phyloP scores from a whole-genome alignment of 2,329 filamentous ascomycete species.

The Beauveria sp. region DNA sequence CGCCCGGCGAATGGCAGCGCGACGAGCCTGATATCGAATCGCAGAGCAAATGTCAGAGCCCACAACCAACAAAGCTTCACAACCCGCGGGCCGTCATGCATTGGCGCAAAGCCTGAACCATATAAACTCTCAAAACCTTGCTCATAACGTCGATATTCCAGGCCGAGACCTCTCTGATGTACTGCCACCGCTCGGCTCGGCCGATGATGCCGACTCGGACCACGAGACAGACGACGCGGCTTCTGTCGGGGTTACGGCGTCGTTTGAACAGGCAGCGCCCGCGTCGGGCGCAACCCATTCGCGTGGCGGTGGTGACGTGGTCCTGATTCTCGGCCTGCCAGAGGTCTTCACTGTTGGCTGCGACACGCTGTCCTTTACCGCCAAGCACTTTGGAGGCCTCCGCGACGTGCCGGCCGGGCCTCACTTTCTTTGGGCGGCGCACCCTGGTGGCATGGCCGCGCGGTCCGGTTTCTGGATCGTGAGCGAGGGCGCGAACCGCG shows the following conservation, averaged over 20 bases:
- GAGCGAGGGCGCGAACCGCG: slow-evolving; percentile 25
- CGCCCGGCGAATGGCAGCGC: no score
- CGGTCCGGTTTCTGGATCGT: slow-evolving; percentile 53
- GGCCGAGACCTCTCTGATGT: not conserved
- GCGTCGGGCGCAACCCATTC: not conserved
- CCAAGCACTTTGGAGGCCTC: slow-evolving; percentile 43
- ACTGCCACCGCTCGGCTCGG: not conserved
- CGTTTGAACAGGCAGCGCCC: not conserved
- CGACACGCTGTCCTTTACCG: slow-evolving; percentile 42
- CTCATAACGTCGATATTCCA: not conserved
- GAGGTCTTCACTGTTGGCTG: slow-evolving; percentile 44
- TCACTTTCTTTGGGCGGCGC: slow-evolving; percentile 54
- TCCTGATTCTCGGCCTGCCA: slow-evolving; percentile 46
- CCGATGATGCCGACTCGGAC: not conserved
- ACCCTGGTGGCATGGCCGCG: slow-evolving; percentile 37
- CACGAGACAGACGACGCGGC: not conserved
- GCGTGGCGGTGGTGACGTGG: slow-evolving; percentile 35
- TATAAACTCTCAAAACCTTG: no score
- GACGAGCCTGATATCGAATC: no score
- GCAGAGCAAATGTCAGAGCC: no score
- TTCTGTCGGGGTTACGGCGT: no score
- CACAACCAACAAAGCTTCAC: no score
- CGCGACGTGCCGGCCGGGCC: slow-evolving; percentile 46
- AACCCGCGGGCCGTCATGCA: not conserved
- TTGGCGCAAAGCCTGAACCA: not conserved